Conservation (phyloP, 331 rosid genomes). For the Rosa hybrid region DNA sequence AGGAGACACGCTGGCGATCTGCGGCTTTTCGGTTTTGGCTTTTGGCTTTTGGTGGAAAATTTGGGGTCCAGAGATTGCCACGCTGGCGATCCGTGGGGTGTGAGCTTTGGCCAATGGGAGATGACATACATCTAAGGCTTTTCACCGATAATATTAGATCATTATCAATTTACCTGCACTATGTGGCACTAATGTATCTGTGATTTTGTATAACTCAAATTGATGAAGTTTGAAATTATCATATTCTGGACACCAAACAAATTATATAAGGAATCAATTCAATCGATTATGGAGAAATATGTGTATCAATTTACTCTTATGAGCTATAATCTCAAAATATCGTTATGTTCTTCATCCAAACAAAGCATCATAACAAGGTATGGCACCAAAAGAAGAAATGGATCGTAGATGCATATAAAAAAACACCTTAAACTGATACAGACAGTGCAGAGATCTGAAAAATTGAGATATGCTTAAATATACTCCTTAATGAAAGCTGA, state of each 20-base stretch:
- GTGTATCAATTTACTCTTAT: no score
- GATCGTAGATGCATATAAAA: not conserved
- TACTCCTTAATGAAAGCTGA: not conserved
- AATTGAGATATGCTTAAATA: not conserved
- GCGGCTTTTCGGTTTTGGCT: not conserved
- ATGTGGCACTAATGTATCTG: not conserved
- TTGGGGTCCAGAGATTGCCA: not conserved
- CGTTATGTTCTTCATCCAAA: no score
- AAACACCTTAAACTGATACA: no score
- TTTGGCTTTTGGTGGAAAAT: not conserved
- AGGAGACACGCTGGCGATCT: conserved; percentile 37
- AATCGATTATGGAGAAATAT: no score
- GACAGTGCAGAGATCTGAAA: no score
- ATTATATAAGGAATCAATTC: no score
- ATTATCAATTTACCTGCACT: no score
- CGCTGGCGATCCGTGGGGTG: not conserved
- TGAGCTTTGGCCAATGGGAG: not conserved
- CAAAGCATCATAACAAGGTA: not conserved
- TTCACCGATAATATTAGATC: no score
- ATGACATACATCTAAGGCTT: not conserved
- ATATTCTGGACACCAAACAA: no score
- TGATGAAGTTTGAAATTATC: not conserved
- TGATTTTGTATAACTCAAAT: no score
- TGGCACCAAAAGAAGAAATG: no score
- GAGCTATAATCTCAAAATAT: no score